Evolutionary conservation across 2,329 filamentous ascomycete genomes (phyloP), one percentile per base, ranked within the genome.

Genomic region (Fusarium sp.): DNA sequence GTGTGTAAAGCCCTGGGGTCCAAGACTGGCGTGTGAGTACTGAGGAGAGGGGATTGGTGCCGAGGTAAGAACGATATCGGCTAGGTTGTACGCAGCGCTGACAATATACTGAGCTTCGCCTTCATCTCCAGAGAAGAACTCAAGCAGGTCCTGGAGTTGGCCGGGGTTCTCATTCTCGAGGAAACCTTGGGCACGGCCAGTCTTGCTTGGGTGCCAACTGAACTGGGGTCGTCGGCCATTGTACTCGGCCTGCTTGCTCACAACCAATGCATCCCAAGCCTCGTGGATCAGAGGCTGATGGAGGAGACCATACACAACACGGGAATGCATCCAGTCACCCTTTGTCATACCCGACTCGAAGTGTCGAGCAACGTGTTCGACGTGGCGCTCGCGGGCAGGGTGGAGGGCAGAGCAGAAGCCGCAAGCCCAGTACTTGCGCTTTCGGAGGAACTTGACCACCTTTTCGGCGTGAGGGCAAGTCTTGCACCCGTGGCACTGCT

Each of bases 401-500:
- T 91, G 86, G 47, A 92, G 85, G 22, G 87, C 88, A 8, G 88
- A 90, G 76, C 91, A 93, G 81, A 92, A 92, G 33, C 91, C 91
- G 73, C 91, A 93, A 4, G 90, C 91, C 88, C 90, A 93, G 44
- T 91, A 90, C 80, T 89, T 90, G 73, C 90, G 87, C 83, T 91
- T 90, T 69, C 87, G 87, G 69, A 90, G 86, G 60, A 90, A 90
- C 76, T 87, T 87, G 78, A 91, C 89, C 26, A 91, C 89, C 74
- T 88, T 88, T 74, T 91, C 88, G 55, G 90, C 89, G 75, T 92
- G 90, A 10, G 90, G 90, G 72, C 90, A 92, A 8, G 89, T 90
- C 77, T 89, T 89, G 82, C 89, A 91, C 69, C 88, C 87, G 77
- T 92, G 90, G 66, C 89, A 88, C 63, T 90, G 89, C 77, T 90